Evolutionary conservation across 2,329 filamentous ascomycete genomes (phyloP).

Genomic region (Trichoderma polysporum): DNA sequence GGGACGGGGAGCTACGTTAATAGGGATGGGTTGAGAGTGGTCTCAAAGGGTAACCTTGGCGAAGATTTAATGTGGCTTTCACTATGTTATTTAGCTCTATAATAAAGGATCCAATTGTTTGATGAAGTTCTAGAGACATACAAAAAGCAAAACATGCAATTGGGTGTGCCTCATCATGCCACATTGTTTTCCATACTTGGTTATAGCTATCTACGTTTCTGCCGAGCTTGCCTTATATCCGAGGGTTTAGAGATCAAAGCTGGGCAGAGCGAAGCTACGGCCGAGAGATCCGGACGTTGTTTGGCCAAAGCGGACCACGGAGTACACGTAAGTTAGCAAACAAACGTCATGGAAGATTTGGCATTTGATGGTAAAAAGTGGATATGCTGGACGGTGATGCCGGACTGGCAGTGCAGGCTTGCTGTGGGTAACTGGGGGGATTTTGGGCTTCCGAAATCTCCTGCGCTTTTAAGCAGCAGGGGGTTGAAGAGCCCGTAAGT

Average conservation of each 20-base stretch:
- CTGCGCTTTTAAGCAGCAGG: not conserved
- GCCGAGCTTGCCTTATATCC: not conserved
- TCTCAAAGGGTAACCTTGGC: not conserved
- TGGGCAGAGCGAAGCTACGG: not conserved
- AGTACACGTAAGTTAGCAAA: not conserved
- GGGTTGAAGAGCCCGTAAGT: not conserved
- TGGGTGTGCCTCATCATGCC: not conserved
- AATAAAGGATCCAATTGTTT: not conserved
- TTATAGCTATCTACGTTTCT: not conserved
- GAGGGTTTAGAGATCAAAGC: not conserved
- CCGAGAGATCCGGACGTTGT: slow-evolving; percentile 1
- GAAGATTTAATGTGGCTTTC: not conserved
- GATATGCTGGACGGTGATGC: slow-evolving; percentile 7
- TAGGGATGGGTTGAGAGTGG: not conserved
- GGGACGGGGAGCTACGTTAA: not conserved
- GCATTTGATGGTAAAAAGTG: not conserved
- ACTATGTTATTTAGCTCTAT: not conserved
- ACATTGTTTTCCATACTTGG: not conserved
- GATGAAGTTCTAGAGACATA: not conserved
- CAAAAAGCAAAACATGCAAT: not conserved
- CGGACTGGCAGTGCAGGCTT: slow-evolving; percentile 13
- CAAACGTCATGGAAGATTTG: slow-evolving; percentile 3
- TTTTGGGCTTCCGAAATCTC: not conserved
- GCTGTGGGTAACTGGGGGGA: not conserved
- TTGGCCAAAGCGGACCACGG: not conserved